These are phyloP conservation scores for Atractiella rhizophila DNA, from an alignment of 768 basidiomycete genomes.

Conservation along the genomic window DNA sequence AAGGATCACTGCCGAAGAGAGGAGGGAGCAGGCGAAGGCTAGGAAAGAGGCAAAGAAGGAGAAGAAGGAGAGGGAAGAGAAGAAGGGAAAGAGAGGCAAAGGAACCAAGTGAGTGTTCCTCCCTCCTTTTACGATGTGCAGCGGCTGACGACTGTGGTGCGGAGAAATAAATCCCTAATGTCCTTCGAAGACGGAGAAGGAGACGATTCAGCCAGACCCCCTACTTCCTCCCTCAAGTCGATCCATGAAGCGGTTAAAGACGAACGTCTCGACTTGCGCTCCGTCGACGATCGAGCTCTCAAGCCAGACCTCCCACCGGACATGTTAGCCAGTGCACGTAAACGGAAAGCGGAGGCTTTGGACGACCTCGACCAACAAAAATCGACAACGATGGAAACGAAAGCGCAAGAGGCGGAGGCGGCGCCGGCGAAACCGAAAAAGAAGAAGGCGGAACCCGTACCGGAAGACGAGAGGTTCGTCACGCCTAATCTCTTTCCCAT, in stretches of 20 bases:
- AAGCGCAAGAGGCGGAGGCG: background rate
- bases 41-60: conserved; percentile 48
- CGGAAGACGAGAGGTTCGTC: background rate
- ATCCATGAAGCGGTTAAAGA: conserved; percentile 13
- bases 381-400: background rate
- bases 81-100: conserved; percentile 40
- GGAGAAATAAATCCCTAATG: conserved; percentile 62
- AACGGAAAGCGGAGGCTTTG: background rate
- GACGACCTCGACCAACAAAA: background rate
- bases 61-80: conserved; percentile 58
- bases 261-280: conserved; percentile 14
- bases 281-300: conserved; percentile 5
- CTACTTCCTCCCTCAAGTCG: conserved; percentile 1
- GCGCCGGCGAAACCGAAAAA: background rate
- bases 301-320: background rate
- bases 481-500: too few relatives aligned
- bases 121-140: background rate
- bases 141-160: background rate
- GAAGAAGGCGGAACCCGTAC: background rate
- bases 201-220: conserved; percentile 24
- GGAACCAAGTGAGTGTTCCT: conserved; percentile 52
- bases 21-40: conserved; percentile 41
- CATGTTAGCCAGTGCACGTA: background rate
- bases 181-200: conserved; percentile 57
- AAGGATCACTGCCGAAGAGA: conserved; percentile 83